Evolutionary conservation across 192 early-diverging fungal species (phyloP), one percentile per base, ranked within the genome.

Genomic region (Blastocladiella britannica): DNA sequence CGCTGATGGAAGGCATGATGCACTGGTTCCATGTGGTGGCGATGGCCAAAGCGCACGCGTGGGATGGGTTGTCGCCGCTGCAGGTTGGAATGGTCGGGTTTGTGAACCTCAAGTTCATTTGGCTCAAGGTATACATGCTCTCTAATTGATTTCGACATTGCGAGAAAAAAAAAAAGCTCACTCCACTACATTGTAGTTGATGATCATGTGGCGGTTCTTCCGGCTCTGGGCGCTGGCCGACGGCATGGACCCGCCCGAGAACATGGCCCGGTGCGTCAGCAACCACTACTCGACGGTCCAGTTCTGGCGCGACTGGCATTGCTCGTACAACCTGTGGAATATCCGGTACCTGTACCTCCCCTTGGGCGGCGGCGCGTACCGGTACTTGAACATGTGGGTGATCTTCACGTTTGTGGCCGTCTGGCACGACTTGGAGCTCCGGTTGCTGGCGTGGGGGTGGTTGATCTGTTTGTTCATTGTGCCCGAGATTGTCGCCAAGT

Each of bases 241-340:
- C 65, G 87, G 89, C 5, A 69, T 97, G 26, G 83, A 86, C 37
- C 80, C 82, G 1, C 70, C 80, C 8, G 94, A 98, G 63, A 98
- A 98, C 65, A 96, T 98, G 91, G 79, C 82, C 3, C 81, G 92
- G 5, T 98, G 92, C 64, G 93, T 96, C 82, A 78, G 74, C 64
- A 91, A 93, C 72, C 91, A 96, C 68, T 98, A 93, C 70, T 92
- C 89, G 22, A 75, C 84, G 15, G 78, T 84, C 52, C 81, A 82
- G 56, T 98, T 98, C 67, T 98, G 94, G 94, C 76, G 86, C 53
- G 82, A 82, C 59, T 98, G 94, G 94, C 94, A 98, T 66, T 75
- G 86, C 57, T 86, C 82, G 31, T 98, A 76, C 68, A 93, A 98
- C 63, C 75, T 80, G 24, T 98, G 92, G 92, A 69, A 80, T 4